Evolutionary conservation across 441 rosid genomes (phyloP).

Genomic region (Populus tomentosa): DNA sequence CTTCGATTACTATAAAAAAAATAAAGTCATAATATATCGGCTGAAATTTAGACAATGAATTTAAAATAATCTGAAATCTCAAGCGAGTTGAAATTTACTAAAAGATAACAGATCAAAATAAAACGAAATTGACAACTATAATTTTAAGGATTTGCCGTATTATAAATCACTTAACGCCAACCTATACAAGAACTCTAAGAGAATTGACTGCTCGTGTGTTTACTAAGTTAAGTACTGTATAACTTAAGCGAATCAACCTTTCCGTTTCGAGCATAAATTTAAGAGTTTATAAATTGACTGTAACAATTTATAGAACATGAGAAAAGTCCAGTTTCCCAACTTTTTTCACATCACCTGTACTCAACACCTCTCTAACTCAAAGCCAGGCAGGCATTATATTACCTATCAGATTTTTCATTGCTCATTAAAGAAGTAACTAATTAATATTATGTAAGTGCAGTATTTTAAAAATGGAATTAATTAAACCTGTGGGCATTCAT

Average conservation of each 20-base stretch:
- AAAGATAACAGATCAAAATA: too few species aligned
- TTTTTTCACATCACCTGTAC: not conserved
- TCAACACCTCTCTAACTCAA: not conserved
- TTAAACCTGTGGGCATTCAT: slow-evolving; percentile 29
- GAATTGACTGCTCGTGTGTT: slow-evolving; percentile 1
- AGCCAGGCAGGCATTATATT: not conserved
- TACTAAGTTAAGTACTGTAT: not conserved
- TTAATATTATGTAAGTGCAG: not conserved
- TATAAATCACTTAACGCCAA: slow-evolving; percentile 2
- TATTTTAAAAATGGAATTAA: not conserved
- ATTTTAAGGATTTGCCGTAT: not conserved
- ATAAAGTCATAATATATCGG: too few species aligned
- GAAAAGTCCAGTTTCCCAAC: not conserved
- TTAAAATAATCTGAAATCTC: too few species aligned
- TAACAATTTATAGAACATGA: not conserved
- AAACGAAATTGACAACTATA: not conserved
- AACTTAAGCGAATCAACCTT: slow-evolving; percentile 6
- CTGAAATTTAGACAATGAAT: not conserved
- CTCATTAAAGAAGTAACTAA: not conserved
- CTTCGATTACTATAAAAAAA: too few species aligned
- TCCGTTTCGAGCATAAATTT: slow-evolving; percentile 7
- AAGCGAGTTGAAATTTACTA: too few species aligned
- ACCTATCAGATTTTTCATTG: not conserved
- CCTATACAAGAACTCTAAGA: slow-evolving; percentile 9
- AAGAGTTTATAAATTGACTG: slow-evolving; percentile 13